Base-by-base conservation (phyloP, 345 rosid species). In the Laguncularia racemosa region DNA sequence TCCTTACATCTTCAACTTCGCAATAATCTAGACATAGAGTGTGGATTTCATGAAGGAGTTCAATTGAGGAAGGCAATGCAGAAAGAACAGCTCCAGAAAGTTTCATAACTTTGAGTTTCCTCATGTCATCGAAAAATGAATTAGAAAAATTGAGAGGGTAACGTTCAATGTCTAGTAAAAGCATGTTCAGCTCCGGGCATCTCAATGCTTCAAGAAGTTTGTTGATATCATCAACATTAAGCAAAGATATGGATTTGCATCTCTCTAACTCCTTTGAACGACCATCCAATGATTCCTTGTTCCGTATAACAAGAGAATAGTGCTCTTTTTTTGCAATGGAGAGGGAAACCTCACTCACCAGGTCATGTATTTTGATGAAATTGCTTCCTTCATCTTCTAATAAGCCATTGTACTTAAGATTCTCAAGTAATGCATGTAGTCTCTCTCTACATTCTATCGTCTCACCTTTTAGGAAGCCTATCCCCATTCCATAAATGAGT, bases 61-160 rank as follows among this genome's bases (percentile, higher is more conserved):
- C 12, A 49, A 67, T 20, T 2, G 66, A 67, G 17, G 51, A 56
- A 15, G 53, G 62, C 12, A 56, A 16, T 7, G 51, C 18, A 0
- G 16, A n/a, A 26, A 71, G 13, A 12, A 28, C 7, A 16, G 63
- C 0, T 0, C 8, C 0, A 1, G 48, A 14, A 9, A 70, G 14
- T 20, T 62, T 56, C 9, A 78, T 3, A 3, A 78, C 76, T 53
- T 54, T 64, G 6, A 72, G 71, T 17, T 58, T 18, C 26, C 26
- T 63, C 44, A 17, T 45, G 3, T 57, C 44, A 16, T 11, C 3
- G 16, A 70, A 78, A 44, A 78, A 38, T 7, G 9, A 7, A 0
- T 38, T 43, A 0, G 73, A 54, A 2, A 72, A 16, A 17, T 45
- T 12, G 13, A 50, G 0, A 5, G 53, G 55, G 2, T 2, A 3